A percentile compares a stretch with the other conserved stretches of the same genome.
Evolutionary conservation across 225 moss, liverwort and hornwort species (phyloP).

Genomic region (Lunularia cruciata): DNA sequence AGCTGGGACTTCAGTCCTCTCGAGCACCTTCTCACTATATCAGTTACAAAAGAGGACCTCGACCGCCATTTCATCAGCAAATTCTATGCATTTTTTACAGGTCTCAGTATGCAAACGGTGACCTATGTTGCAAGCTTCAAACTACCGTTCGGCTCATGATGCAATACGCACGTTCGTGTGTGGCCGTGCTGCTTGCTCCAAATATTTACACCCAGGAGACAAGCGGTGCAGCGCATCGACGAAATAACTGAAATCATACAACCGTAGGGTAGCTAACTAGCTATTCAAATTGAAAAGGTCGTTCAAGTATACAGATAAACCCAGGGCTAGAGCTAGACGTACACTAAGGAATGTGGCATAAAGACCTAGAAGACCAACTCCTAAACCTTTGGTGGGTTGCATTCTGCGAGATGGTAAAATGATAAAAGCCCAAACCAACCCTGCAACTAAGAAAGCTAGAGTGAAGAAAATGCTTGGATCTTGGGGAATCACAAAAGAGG

Average conservation of each 20-base stretch:
- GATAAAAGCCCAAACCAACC: conserved; percentile 70
- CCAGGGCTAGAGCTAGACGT: conserved; percentile 46
- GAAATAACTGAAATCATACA: not conserved
- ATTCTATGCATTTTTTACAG: not conserved
- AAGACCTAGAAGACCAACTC: conserved; percentile 72
- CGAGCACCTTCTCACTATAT: not conserved
- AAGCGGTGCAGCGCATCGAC: not conserved
- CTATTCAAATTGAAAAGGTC: conserved; percentile 8
- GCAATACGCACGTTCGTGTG: not conserved
- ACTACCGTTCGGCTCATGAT: not conserved
- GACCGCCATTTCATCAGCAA: conserved; percentile 1
- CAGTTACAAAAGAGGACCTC: not conserved
- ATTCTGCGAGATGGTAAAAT: conserved; percentile 59
- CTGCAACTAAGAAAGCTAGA: conserved; percentile 68
- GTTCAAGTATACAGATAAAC: conserved; percentile 1
- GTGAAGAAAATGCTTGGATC: conserved; percentile 82
- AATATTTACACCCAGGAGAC: conserved; percentile 14
- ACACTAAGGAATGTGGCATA: conserved; percentile 64
- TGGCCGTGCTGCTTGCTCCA: not conserved
- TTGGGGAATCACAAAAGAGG: conserved; percentile 61
- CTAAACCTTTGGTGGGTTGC: conserved; percentile 74
- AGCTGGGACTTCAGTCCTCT: conserved; percentile 1
- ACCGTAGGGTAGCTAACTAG: not conserved
- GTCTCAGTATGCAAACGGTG: not conserved
- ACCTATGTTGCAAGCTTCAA: not conserved